These are phyloP conservation scores for Oehlia diaphana DNA, from an alignment of 192 early-diverging fungal species.

Conservation along the genomic window DNA sequence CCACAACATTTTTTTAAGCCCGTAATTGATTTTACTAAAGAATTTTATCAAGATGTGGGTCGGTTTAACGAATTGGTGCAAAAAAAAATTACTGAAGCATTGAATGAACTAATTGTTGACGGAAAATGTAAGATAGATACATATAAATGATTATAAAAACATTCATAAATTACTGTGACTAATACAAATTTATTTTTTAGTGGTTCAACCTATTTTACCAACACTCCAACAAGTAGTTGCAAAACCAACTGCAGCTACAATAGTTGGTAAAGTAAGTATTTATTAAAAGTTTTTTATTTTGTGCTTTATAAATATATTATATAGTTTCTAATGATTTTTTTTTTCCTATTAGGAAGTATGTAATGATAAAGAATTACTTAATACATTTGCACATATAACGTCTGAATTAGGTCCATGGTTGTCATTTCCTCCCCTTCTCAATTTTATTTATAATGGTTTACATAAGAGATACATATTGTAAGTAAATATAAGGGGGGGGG, in stretches of 20 bases:
- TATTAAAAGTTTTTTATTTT: not conserved
- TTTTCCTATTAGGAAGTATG: not conserved
- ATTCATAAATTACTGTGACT: too few species aligned
- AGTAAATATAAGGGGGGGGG: too few species aligned
- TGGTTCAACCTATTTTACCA: too few species aligned
- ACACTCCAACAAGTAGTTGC: too few species aligned
- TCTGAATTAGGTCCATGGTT: not conserved
- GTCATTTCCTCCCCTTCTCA: not conserved
- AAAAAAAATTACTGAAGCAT: too few species aligned
- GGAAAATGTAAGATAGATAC: too few species aligned
- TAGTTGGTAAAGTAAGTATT: too few species aligned
- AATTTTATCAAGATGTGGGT: not conserved
- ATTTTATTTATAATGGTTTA: not conserved
- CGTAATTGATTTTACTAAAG: not conserved
- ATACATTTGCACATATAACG: not conserved
- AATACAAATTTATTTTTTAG: too few species aligned
- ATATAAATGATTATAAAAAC: too few species aligned
- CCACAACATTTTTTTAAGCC: not conserved
- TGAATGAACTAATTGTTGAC: too few species aligned
- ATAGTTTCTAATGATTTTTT: not conserved
- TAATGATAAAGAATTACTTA: constrained; percentile 4
- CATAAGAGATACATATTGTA: not conserved
- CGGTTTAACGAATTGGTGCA: too few species aligned
- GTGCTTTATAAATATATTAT: not conserved
- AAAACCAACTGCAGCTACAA: too few species aligned